Base-by-base conservation (phyloP, 768 basidiomycete genomes). In the Amyloporia xantha region DNA sequence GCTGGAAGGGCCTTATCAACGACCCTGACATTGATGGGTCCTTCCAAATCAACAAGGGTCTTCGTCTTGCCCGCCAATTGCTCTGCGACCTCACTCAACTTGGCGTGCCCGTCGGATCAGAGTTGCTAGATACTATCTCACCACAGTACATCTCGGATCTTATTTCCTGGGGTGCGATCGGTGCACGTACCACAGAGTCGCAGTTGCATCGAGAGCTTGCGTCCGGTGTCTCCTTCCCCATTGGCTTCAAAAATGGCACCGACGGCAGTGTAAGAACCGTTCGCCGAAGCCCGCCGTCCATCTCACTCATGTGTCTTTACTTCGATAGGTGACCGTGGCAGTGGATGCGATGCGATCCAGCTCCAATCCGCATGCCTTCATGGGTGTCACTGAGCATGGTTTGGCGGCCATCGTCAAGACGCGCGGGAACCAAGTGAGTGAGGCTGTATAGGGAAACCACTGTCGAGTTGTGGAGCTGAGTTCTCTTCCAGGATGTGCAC, bases 161-260 rank as follows among this genome's bases (percentile, higher is more conserved):
- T 33, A 81, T 83, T 53, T 86, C 85, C 47, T 95, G 92, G 92
- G 92, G 91, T 36, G 92, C 95, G 6, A 98, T 99, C 55, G 95
- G 96, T 21, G 96, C 96, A 1, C 79, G 96, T 46, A 98, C 96
- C 1, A 99, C 96, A 30, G 96, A 99, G 67, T 91, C 88, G 2
- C 95, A 98, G 68, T 81, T 99, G 6, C 96, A 98, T 62, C 84
- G 96, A 50, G 96, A 97, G 67, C 84, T 97, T 39, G 93, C 92
- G 4, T 92, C 88, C 3, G 95, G 94, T 61, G 85, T 90, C 21
- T 96, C 94, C 44, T 98, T 96, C 84, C 94, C 96, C 19, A 91
- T 97, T 55, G 91, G 92, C 7, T 99, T 99, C 83, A 99, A 99
- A 70, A 99, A 99, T 65, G 95, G 96, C 47, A 99, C 96, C 2